phyloP scores from a whole-genome alignment of 73 alveolate genomes.

The Symbiodinium natans region DNA sequence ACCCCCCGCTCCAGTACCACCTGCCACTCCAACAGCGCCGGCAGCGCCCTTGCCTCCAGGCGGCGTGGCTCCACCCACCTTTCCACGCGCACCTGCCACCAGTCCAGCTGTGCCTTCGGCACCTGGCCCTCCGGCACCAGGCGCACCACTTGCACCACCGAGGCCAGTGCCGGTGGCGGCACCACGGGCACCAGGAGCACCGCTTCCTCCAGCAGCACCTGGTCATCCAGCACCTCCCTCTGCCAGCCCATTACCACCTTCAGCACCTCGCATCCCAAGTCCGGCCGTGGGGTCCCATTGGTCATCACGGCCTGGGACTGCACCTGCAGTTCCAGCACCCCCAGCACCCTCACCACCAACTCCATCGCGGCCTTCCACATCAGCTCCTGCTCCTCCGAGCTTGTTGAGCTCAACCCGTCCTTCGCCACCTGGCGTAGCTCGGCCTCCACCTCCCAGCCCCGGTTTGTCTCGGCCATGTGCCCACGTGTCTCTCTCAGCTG shows the following conservation, averaged over 20 bases:
- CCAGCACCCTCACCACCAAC: background rate
- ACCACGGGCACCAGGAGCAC: background rate
- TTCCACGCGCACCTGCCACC: background rate
- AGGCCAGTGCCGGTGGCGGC: background rate
- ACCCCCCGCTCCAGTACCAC: background rate
- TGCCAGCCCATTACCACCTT: background rate
- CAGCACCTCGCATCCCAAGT: background rate
- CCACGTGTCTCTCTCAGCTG: background rate
- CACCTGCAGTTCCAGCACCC: background rate
- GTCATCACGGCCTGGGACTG: conserved; percentile 1
- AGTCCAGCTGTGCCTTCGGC: conserved; percentile 1
- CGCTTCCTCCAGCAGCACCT: background rate
- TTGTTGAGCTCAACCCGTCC: background rate
- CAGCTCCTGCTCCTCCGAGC: background rate
- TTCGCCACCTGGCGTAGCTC: background rate
- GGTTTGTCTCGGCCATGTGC: background rate
- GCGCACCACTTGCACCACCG: background rate
- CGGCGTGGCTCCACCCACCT: background rate
- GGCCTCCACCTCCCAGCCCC: conserved; percentile 13
- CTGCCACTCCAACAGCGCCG: background rate
- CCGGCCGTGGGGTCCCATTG: background rate
- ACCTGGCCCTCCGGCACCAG: background rate
- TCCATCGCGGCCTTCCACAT: background rate
- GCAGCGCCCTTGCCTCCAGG: background rate
- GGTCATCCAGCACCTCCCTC: background rate